Percentiles rank a stretch among this genome's conserved stretches.
These are phyloP conservation scores for Lotus japonicus DNA, from an alignment of 306 rosid species.

Conservation along the genomic window DNA sequence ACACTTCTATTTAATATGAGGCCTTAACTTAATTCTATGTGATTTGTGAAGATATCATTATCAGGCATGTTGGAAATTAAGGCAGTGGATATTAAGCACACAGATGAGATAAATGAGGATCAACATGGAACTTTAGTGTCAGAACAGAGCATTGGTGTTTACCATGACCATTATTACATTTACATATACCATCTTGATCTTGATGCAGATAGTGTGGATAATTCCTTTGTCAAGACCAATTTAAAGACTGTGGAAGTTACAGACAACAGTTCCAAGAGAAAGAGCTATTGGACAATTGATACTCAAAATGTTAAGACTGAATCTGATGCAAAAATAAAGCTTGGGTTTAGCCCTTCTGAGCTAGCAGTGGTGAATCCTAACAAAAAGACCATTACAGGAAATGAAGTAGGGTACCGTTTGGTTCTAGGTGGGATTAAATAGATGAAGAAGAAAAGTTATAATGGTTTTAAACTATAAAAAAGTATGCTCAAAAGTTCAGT, in stretches of 20 bases:
- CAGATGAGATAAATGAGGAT: constrained; percentile 34
- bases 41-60: constrained; percentile 17
- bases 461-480: no score
- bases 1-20: no score
- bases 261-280: constrained; percentile 29
- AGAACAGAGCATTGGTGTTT: constrained; percentile 40
- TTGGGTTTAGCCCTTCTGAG: constrained; percentile 35
- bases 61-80: constrained; percentile 42
- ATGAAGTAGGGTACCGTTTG: constrained; percentile 42
- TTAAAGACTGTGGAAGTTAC: constrained; percentile 20
- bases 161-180: constrained; percentile 69
- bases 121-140: constrained; percentile 42
- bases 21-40: background rate
- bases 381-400: constrained; percentile 34
- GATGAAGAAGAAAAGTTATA: no score
- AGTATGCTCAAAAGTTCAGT: no score
- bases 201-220: constrained; percentile 43
- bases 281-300: constrained; percentile 44
- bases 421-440: constrained; percentile 30
- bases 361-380: constrained; percentile 40
- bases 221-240: constrained; percentile 43
- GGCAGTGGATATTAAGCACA: constrained; percentile 26
- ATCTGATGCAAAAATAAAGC: constrained; percentile 29
- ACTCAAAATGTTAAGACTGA: constrained; percentile 26
- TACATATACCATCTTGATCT: constrained; percentile 47